A percentile compares a stretch with the other conserved stretches of the same genome.
Conservation (phyloP, 2,329 filamentous ascomycete species). For the Zalaria sp. region DNA sequence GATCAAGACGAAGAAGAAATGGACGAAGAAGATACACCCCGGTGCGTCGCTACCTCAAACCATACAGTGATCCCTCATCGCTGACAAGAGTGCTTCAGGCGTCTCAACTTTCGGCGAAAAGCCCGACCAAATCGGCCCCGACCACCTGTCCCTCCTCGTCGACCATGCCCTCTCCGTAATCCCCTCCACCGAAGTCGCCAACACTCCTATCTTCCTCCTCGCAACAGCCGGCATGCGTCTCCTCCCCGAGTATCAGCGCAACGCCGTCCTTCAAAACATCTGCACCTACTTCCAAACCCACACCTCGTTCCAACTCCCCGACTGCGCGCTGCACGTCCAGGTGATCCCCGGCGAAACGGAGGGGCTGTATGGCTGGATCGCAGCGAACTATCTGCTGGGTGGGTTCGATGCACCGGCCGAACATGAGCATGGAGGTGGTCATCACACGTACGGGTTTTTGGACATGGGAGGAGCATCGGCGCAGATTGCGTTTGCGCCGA, state of each 20-base stretch:
- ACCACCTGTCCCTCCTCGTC: constrained; percentile 68
- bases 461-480: constrained; percentile 98
- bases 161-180: constrained; percentile 70
- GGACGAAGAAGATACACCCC: constrained; percentile 88
- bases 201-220: constrained; percentile 88
- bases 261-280: constrained; percentile 58
- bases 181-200: constrained; percentile 57
- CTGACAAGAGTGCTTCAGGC: constrained; percentile 21
- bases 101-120: constrained; percentile 79
- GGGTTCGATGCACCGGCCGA: constrained; percentile 67
- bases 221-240: constrained; percentile 92
- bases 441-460: constrained; percentile 92
- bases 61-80: too few species aligned
- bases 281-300: constrained; percentile 68
- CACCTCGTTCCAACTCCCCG: constrained; percentile 73
- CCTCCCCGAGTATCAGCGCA: constrained; percentile 58
- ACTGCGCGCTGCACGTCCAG: constrained; percentile 79
- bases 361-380: constrained; percentile 93
- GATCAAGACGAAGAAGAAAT: constrained; percentile 69
- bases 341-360: constrained; percentile 94
- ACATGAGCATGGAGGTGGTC: constrained; percentile 70
- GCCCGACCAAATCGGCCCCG: constrained; percentile 60
- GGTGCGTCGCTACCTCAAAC: constrained; percentile 31
- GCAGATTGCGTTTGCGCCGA: constrained; percentile 95
- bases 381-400: constrained; percentile 86